phyloP scores from a whole-genome alignment of 305 asterid species.

The Fraxinus xanthoxyloides region DNA sequence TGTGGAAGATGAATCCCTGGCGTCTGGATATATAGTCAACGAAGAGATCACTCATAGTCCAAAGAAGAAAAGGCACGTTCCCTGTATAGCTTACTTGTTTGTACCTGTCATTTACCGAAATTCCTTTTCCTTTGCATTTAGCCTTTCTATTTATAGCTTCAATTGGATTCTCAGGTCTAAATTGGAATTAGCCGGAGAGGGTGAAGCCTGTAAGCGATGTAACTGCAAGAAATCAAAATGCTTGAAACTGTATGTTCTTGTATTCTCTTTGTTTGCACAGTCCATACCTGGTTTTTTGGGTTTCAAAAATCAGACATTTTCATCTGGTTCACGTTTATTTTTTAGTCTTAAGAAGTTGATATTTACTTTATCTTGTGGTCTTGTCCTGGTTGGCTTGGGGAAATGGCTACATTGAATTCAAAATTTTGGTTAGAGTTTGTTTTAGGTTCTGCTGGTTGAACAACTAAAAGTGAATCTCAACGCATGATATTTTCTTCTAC shows the following conservation, averaged over 20 bases:
- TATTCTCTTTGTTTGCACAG: background rate
- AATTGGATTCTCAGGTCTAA: constrained; percentile 52
- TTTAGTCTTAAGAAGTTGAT: background rate
- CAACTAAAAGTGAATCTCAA: background rate
- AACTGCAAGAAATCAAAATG: constrained; percentile 97
- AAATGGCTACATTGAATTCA: background rate
- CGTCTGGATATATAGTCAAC: constrained; percentile 34
- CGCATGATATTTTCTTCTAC: background rate
- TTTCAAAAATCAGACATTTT: background rate
- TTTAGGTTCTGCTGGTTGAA: background rate
- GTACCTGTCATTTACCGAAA: background rate
- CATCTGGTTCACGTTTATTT: background rate
- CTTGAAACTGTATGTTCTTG: constrained; percentile 78
- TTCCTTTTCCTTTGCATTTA: background rate
- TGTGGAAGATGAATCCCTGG: constrained; percentile 44
- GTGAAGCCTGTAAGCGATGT: constrained; percentile 79
- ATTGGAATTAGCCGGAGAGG: constrained; percentile 51
- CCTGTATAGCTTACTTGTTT: background rate
- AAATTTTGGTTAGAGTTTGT: background rate
- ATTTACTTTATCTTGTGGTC: background rate
- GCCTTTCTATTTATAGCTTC: constrained; percentile 17
- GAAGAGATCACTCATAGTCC: constrained; percentile 79
- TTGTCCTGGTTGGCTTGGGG: background rate
- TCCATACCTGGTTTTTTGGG: background rate
- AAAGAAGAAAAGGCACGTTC: constrained; percentile 74